Evolutionary conservation across 495 filamentous ascomycete species (phyloP).

Genomic region (Penicillium waksmanii): DNA sequence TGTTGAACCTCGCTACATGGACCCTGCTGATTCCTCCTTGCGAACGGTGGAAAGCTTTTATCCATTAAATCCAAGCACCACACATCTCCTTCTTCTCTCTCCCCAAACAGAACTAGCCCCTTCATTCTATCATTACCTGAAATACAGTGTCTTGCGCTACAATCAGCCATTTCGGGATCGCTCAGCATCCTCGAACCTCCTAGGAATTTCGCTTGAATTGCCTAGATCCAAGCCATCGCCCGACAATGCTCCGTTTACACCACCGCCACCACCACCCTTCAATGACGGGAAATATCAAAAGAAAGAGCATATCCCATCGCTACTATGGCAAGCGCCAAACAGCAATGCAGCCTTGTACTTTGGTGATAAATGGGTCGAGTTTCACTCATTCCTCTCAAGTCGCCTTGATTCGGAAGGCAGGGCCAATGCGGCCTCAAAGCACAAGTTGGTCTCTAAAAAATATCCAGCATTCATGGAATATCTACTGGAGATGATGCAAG

Average conservation of each 20-base stretch:
- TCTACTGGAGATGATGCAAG: conserved; percentile 69
- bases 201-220: conserved; percentile 78
- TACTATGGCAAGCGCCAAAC: conserved; percentile 81
- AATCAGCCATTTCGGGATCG: conserved; percentile 61
- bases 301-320: conserved; percentile 50
- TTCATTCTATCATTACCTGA: conserved; percentile 80
- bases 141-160: conserved; percentile 73
- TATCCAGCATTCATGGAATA: conserved; percentile 81
- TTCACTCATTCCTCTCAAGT: conserved; percentile 72
- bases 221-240: conserved; percentile 62
- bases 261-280: conserved; percentile 29
- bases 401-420: conserved; percentile 55
- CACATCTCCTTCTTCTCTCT: conserved; percentile 78
- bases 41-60: conserved; percentile 82
- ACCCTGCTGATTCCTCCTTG: conserved; percentile 64
- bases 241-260: conserved; percentile 56
- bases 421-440: conserved; percentile 16
- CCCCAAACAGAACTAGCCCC: conserved; percentile 75
- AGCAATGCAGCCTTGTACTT: conserved; percentile 80
- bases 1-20: conserved; percentile 58
- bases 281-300: conserved; percentile 27
- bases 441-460: conserved; percentile 55
- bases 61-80: conserved; percentile 60
- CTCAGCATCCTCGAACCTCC: conserved; percentile 52
- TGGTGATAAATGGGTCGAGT: conserved; percentile 79